Percentiles rank a stretch among this genome's conserved stretches.
Evolutionary conservation across 2,329 filamentous ascomycete species (phyloP).

Genomic region (Penicillium sp.): DNA sequence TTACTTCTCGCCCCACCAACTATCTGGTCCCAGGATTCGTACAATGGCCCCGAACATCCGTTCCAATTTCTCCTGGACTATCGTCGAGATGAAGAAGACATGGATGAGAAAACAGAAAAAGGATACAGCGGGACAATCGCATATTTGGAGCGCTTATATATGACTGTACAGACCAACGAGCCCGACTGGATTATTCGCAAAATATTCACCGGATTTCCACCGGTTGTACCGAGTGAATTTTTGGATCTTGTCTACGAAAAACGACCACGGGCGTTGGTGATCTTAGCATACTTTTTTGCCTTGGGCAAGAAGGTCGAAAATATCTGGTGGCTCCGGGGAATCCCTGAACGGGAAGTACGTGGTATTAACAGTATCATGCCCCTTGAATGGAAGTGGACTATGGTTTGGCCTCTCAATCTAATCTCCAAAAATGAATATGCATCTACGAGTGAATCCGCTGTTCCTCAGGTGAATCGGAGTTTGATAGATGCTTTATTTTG

Average conservation of each 20-base stretch:
- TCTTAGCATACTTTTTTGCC: constrained; percentile 35
- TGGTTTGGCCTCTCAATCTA: constrained; percentile 20
- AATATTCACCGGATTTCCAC: constrained; percentile 31
- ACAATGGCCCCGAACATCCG: constrained; percentile 1
- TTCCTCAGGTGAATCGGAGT: background rate
- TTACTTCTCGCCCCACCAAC: constrained; percentile 12
- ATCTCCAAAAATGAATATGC: constrained; percentile 1
- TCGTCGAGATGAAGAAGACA: constrained; percentile 7
- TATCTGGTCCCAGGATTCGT: constrained; percentile 4
- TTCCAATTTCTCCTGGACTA: constrained; percentile 18
- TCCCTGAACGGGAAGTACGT: constrained; percentile 21
- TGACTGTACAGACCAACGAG: constrained; percentile 2
- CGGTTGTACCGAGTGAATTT: constrained; percentile 30
- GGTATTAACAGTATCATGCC: constrained; percentile 25
- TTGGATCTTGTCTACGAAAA: constrained; percentile 30
- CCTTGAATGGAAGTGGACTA: constrained; percentile 22
- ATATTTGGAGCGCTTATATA: constrained; percentile 14
- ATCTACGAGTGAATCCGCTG: background rate
- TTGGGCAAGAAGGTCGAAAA: constrained; percentile 14
- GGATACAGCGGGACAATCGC: constrained; percentile 9
- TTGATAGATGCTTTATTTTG: constrained; percentile 4
- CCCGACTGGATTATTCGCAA: constrained; percentile 10
- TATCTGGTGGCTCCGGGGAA: constrained; percentile 24
- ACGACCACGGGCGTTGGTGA: constrained; percentile 33
- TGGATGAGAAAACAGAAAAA: constrained; percentile 1